Percentiles rank a stretch among this genome's conserved stretches.
phyloP scores from a whole-genome alignment of 2,329 filamentous ascomycete genomes.

The Stagonosporopsis cucurbitacearum region DNA sequence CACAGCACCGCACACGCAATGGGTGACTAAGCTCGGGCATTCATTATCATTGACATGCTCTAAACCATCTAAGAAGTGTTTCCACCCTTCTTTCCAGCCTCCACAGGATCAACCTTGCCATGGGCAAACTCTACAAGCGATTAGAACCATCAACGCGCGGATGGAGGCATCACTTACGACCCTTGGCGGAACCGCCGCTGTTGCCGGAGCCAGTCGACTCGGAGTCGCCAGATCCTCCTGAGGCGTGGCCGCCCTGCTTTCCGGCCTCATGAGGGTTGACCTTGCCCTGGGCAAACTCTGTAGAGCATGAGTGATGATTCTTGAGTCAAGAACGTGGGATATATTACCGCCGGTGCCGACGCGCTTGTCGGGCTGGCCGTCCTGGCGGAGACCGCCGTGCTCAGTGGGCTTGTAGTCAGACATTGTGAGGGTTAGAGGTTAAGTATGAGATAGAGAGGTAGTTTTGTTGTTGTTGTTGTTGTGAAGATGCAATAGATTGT shows the following conservation, averaged over 20 bases:
- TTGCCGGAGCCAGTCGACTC: conserved; percentile 8
- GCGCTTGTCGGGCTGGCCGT: conserved; percentile 24
- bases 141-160: neutral
- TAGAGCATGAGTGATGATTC: neutral
- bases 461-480: too few relatives aligned
- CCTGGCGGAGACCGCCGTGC: conserved; percentile 23
- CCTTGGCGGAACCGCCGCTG: neutral
- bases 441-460: neutral
- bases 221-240: conserved; percentile 4
- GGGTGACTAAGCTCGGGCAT: too few relatives aligned
- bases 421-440: neutral
- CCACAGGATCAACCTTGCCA: conserved; percentile 21
- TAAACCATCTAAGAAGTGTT: conserved; percentile 11
- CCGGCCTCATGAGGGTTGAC: conserved; percentile 25
- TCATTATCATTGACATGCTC: too few relatives aligned
- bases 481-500: neutral
- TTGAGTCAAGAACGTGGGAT: too few relatives aligned
- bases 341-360: conserved; percentile 20
- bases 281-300: conserved; percentile 26
- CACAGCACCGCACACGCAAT: too few relatives aligned
- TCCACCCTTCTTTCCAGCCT: conserved; percentile 24
- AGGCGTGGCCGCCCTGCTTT: conserved; percentile 20
- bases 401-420: conserved; percentile 4
- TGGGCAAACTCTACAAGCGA: conserved; percentile 15
- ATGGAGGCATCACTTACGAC: neutral